A percentile compares a stretch with the other conserved stretches of the same genome.
Evolutionary conservation across 805 yeast species (phyloP).

Genomic region (Dipodascopsis uninucleata): DNA sequence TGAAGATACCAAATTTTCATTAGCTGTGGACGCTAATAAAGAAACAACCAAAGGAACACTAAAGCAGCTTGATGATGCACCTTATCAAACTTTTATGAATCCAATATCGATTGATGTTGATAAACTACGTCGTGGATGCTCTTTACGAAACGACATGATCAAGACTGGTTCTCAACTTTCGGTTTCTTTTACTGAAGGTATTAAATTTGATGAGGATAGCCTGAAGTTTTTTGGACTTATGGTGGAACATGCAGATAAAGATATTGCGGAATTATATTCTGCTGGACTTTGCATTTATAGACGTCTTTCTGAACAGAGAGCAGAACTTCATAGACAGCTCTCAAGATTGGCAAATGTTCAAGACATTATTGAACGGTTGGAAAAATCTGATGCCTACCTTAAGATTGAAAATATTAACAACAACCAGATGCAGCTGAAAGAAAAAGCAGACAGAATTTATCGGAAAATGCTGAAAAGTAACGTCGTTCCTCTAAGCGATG

Average conservation of each 20-base stretch:
- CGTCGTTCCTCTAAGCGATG: slow-evolving; percentile 38
- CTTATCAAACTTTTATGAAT: slow-evolving; percentile 15
- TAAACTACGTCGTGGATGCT: slow-evolving; percentile 1
- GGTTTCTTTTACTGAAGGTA: slow-evolving; percentile 25
- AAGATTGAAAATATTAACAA: no score
- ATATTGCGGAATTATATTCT: slow-evolving; percentile 34
- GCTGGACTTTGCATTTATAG: slow-evolving; percentile 40
- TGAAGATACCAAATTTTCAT: no score
- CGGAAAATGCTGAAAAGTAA: slow-evolving; percentile 32
- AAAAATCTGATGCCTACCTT: no score
- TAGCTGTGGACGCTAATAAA: no score
- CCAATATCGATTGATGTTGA: slow-evolving; percentile 13
- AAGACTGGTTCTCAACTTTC: slow-evolving; percentile 4
- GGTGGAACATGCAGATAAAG: slow-evolving; percentile 27
- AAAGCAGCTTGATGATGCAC: no score
- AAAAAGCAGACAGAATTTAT: slow-evolving; percentile 36
- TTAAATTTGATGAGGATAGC: slow-evolving; percentile 30
- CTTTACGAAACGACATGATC: slow-evolving; percentile 4
- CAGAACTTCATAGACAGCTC: slow-evolving; percentile 45
- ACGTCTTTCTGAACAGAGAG: slow-evolving; percentile 41
- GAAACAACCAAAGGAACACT: no score
- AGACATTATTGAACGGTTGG: slow-evolving; percentile 32
- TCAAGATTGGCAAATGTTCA: slow-evolving; percentile 25
- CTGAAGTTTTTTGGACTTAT: slow-evolving; percentile 30
- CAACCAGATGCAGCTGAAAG: slow-evolving; percentile 36